Evolutionary conservation across 2,329 filamentous ascomycete species (phyloP), one percentile per base, ranked within the genome.

Genomic region (Cadophora luteo-olivacea): DNA sequence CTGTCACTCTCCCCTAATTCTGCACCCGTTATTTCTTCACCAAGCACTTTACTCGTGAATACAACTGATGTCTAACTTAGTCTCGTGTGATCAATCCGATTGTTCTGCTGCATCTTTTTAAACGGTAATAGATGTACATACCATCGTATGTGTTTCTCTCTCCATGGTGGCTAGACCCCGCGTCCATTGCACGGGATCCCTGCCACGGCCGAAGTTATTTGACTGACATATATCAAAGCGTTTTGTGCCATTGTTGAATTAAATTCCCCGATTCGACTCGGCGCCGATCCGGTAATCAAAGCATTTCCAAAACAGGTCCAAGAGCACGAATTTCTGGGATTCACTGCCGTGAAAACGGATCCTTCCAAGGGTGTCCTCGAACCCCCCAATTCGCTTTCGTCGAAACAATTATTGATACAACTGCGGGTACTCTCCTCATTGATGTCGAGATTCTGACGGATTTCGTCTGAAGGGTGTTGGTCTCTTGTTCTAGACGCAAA

Each of bases 181-280:
- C 67, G 61, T 62, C 41, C 38, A 33, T 68, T 29, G 32, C 19
- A 36, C 58, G 51, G 54, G 32, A 72, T 66, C 68, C 69, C 69
- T 68, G 70, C 55, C 14, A 41, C 36, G 22, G 22, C 65, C 62
- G 69, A 72, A 69, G 70, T 66, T 74, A 72, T 58, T 64, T 61
- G 19, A 70, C 71, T 72, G 51, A 72, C 62, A 69, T 68, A 72
- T 72, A 71, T 64, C 72, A 64, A 71, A 73, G 72, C 70, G 69
- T 66, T 54, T 65, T 25, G 69, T 67, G 66, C 64, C 61, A 65
- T 62, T 66, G 58, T 63, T 69, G 66, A 61, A 65, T 67, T 49
- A 62, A 33, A 64, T 57, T 68, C 49, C n/a, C 68, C 61, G 62
- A 65, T 68, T 66, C 29, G 48, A 66, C 12, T 48, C 41, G 52